These are phyloP conservation scores for Ochetophila trinervis DNA, from an alignment of 306 rosid genomes.

Conservation along the genomic window DNA sequence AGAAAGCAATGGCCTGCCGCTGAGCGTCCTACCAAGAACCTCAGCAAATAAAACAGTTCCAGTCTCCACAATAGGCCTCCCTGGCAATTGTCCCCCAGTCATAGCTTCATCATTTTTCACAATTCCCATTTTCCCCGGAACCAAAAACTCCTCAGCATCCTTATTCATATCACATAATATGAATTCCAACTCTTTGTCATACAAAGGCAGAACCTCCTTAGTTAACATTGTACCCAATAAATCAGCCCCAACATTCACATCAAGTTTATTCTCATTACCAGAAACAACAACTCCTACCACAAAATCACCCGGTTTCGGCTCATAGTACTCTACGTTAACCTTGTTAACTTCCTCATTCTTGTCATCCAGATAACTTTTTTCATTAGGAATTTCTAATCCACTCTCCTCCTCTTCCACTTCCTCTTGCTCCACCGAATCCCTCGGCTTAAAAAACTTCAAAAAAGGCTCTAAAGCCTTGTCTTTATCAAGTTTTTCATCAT, in stretches of 20 bases:
- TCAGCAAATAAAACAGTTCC: slow-evolving; percentile 90
- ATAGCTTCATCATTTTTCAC: slow-evolving; percentile 69
- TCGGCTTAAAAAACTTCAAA: slow-evolving; percentile 70
- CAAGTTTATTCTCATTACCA: slow-evolving; percentile 86
- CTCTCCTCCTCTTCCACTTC: slow-evolving; percentile 36
- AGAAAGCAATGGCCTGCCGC: slow-evolving; percentile 92
- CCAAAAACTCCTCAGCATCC: slow-evolving; percentile 57
- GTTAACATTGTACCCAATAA: slow-evolving; percentile 92
- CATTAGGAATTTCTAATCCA: slow-evolving; percentile 39
- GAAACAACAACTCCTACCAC: slow-evolving; percentile 93
- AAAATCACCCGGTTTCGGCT: slow-evolving; percentile 88
- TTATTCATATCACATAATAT: slow-evolving; percentile 57
- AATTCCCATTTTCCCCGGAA: slow-evolving; percentile 77
- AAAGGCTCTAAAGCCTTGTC: slow-evolving; percentile 73
- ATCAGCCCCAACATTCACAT: slow-evolving; percentile 84
- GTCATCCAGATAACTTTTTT: slow-evolving; percentile 25
- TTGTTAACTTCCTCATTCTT: slow-evolving; percentile 38
- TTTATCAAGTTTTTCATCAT: slow-evolving; percentile 28
- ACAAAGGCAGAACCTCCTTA: slow-evolving; percentile 91
- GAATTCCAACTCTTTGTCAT: slow-evolving; percentile 78
- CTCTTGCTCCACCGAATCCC: slow-evolving; percentile 38
- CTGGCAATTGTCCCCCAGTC: slow-evolving; percentile 39
- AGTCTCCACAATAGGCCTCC: slow-evolving; percentile 73
- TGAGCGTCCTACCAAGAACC: slow-evolving; percentile 91
- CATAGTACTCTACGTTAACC: slow-evolving; percentile 78